A percentile compares a stretch with the other conserved stretches of the same genome.
Evolutionary conservation across 2,329 filamentous ascomycete species (phyloP).

Genomic region (Arthroderma sp.): DNA sequence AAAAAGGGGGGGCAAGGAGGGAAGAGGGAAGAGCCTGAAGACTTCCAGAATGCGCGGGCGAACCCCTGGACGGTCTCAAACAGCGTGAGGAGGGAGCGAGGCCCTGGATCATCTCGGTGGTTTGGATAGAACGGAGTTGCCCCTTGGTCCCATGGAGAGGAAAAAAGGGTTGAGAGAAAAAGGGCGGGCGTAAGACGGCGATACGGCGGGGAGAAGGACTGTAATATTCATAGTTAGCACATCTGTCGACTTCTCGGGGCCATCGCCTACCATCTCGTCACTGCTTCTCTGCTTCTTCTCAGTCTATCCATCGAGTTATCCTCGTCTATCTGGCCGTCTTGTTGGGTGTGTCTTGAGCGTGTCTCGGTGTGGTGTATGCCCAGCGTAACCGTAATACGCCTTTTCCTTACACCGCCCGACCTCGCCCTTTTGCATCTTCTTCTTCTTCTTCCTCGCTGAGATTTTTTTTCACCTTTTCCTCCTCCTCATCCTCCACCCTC

Average conservation of each 20-base stretch:
- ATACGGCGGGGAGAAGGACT: not conserved
- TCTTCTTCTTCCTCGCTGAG: not conserved
- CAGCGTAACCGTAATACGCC: not conserved
- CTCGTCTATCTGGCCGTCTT: not conserved
- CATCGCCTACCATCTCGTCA: not conserved
- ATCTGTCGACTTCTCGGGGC: not conserved
- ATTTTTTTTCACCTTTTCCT: not conserved
- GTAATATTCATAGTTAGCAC: not conserved
- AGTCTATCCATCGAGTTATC: not conserved
- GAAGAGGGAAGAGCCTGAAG: not conserved
- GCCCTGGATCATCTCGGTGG: not conserved
- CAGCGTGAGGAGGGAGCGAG: too few relatives aligned
- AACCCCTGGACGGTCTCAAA: conserved; percentile 1
- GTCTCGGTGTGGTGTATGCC: not conserved
- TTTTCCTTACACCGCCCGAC: conserved; percentile 7
- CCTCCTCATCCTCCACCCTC: not conserved
- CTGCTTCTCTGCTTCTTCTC: not conserved
- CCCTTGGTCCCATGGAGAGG: too few relatives aligned
- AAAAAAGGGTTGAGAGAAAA: too few relatives aligned
- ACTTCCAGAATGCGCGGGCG: not conserved
- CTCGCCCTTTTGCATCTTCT: not conserved
- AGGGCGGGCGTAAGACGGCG: not conserved
- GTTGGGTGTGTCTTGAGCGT: not conserved
- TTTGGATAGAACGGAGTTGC: not conserved
- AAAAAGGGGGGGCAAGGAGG: conserved; percentile 2